Evolutionary conservation across 2,329 filamentous ascomycete species (phyloP).

Genomic region (Epichloe amarillans): DNA sequence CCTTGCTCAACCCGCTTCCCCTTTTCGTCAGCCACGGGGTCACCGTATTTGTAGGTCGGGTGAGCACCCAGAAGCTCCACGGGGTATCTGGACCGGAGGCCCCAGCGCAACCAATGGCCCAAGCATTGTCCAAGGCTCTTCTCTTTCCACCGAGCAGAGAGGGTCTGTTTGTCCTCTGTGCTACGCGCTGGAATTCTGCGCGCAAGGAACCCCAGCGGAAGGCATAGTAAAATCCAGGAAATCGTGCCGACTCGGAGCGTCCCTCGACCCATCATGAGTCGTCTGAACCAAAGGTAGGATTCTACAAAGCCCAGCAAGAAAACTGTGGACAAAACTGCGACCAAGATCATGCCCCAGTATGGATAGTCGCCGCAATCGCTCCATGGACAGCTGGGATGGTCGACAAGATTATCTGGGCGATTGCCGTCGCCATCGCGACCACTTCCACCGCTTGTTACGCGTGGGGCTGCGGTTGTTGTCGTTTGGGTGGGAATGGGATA

Average conservation of each 20-base stretch:
- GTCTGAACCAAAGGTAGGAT: constrained; percentile 19
- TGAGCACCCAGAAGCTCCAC: constrained; percentile 9
- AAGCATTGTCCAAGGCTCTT: constrained; percentile 4
- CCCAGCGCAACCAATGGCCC: constrained; percentile 10
- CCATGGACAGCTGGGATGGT: neutral
- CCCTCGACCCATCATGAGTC: constrained; percentile 17
- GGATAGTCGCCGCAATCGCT: neutral
- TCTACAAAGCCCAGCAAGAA: constrained; percentile 19
- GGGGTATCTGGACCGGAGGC: constrained; percentile 9
- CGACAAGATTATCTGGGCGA: neutral
- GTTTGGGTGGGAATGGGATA: neutral
- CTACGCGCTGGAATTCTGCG: constrained; percentile 6
- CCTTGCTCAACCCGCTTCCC: neutral
- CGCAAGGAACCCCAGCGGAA: constrained; percentile 7
- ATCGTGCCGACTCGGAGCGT: constrained; percentile 17
- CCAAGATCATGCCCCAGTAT: constrained; percentile 15
- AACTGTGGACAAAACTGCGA: constrained; percentile 13
- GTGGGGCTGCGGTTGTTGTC: neutral
- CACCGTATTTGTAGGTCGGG: neutral
- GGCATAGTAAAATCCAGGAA: constrained; percentile 14
- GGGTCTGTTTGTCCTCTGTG: constrained; percentile 4
- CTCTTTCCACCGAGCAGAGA: constrained; percentile 8
- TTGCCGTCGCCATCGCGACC: neutral
- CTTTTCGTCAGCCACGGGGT: neutral
- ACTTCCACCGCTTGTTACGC: neutral